Evolutionary conservation across 352 stramenopile genomes (phyloP), one percentile per base, ranked within the genome.

Genomic region (Globisporangium middletonii): DNA sequence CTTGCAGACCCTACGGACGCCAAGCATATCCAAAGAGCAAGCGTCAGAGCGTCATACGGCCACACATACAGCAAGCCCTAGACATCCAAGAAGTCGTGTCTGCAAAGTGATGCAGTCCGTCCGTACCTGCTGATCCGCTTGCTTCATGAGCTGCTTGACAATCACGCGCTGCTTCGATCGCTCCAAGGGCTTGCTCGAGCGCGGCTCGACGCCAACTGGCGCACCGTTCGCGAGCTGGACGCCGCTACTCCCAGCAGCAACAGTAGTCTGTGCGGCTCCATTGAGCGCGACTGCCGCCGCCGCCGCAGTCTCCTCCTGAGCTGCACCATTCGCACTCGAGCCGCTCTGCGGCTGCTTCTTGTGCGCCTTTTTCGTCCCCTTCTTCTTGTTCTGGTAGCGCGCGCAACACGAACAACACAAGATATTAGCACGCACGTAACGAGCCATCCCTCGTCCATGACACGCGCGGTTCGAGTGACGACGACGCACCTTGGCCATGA

Each of bases 291-390:
- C 46, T 48, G 68, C 50, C 7, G 30, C 51, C 1, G 30, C 46
- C 47, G 66, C 47, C 11, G 30, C 41, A 28, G 23, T 23, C 23
- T 23, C 23, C 23, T 19, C 55, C 15, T 49, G 11, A n/a, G 46
- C 53, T 33, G 48, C 61, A 38, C 30, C 42, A 35, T 19, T 8
- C 1, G 44, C 7, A 23, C 54, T 50, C 1, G 45, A 38, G 33
- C 74, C 70, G 15, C 79, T 76, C 57, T 81, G 71, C n/a, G 41
- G 33, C 33, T 38, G 48, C 60, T 86, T 86, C 59, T 85, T 85
- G 28, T 71, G 65, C 15, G 60, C 63, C 70, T 82, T 83, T 58
- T 81, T 79, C 16, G 53, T 35, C 30, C 59, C 47, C 53, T 83
- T 74, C 62, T 83, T 87, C 62, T 85, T 87, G 47, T 50, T 35